These are phyloP conservation scores for Metschnikowia arizonensis DNA, from an alignment of 805 yeast species.

Conservation along the genomic window DNA sequence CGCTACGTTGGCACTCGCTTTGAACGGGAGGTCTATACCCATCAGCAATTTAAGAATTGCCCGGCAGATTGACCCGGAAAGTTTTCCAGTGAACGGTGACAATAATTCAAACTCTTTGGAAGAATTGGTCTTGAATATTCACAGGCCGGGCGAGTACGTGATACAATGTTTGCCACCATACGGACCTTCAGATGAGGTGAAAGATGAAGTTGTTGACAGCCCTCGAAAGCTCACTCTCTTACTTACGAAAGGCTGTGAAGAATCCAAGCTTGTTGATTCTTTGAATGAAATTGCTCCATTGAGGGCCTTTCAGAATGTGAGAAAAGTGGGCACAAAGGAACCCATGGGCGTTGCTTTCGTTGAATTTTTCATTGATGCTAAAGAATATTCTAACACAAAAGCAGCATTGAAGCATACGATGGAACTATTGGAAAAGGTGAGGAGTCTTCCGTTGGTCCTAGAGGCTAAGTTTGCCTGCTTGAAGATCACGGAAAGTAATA, in stretches of 20 bases:
- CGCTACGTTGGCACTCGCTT: constrained; percentile 52
- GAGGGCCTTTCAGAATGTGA: constrained; percentile 38
- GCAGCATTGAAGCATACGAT: constrained; percentile 14
- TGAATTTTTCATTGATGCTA: constrained; percentile 30
- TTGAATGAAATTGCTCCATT: constrained; percentile 41
- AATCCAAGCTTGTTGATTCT: constrained; percentile 41
- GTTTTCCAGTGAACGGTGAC: neutral
- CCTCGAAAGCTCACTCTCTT: constrained; percentile 45
- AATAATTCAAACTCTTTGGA: neutral
- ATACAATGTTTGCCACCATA: constrained; percentile 25
- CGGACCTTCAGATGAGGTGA: constrained; percentile 19
- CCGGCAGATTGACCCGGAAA: constrained; percentile 8
- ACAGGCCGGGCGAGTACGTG: constrained; percentile 36
- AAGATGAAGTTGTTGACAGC: constrained; percentile 36
- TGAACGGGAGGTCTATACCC: constrained; percentile 33
- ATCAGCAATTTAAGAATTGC: constrained; percentile 26
- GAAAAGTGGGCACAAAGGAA: constrained; percentile 46
- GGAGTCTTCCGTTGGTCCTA: constrained; percentile 16
- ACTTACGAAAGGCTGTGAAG: constrained; percentile 43
- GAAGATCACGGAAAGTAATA: constrained; percentile 15
- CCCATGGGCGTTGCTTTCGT: constrained; percentile 58
- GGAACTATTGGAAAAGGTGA: constrained; percentile 12
- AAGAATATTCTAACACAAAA: constrained; percentile 12
- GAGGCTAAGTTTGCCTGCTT: constrained; percentile 35
- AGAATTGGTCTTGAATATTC: constrained; percentile 12